Conservation (phyloP, 108 stramenopile genomes). For the Chaetoceros tenuissimus region DNA sequence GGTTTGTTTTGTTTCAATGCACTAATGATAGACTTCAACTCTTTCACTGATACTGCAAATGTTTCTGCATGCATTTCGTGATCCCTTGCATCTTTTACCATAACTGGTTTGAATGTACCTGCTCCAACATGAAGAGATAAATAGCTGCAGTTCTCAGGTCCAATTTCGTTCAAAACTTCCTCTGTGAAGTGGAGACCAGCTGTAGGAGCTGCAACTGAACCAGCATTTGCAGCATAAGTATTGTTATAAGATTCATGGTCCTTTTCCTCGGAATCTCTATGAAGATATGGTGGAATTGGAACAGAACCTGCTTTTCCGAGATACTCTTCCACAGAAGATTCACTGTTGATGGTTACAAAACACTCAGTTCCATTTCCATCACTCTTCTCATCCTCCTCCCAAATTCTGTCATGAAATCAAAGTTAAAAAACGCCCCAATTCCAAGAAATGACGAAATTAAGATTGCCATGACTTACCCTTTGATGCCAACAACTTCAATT, state of each 20-base stretch:
- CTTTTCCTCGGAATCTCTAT: slow-evolving; percentile 17
- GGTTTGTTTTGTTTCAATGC: slow-evolving; percentile 21
- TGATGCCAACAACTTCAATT: slow-evolving; percentile 12
- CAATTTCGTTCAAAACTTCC: slow-evolving; percentile 18
- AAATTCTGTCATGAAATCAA: slow-evolving; percentile 7
- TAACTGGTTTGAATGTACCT: slow-evolving; percentile 45
- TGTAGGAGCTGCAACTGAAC: slow-evolving; percentile 51
- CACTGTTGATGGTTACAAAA: slow-evolving; percentile 8
- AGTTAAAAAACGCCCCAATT: neutral
- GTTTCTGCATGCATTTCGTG: slow-evolving; percentile 47
- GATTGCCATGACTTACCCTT: too few relatives aligned
- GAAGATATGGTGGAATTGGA: slow-evolving; percentile 49
- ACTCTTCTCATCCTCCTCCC: slow-evolving; percentile 35
- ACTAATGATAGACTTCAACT: slow-evolving; percentile 16
- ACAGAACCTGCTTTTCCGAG: slow-evolving; percentile 21
- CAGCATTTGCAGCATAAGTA: slow-evolving; percentile 33
- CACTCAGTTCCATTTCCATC: slow-evolving; percentile 32
- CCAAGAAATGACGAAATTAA: too few relatives aligned
- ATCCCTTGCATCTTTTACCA: slow-evolving; percentile 21
- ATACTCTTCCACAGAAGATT: slow-evolving; percentile 13
- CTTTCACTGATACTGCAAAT: slow-evolving; percentile 22
- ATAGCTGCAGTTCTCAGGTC: slow-evolving; percentile 8
- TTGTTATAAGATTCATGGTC: slow-evolving; percentile 38
- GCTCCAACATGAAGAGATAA: slow-evolving; percentile 48
- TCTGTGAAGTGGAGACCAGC: slow-evolving; percentile 46